A percentile compares a stretch with the other conserved stretches of the same genome.
Conservation (phyloP, 176 grass and related monocot genomes). For the Zea mays region DNA sequence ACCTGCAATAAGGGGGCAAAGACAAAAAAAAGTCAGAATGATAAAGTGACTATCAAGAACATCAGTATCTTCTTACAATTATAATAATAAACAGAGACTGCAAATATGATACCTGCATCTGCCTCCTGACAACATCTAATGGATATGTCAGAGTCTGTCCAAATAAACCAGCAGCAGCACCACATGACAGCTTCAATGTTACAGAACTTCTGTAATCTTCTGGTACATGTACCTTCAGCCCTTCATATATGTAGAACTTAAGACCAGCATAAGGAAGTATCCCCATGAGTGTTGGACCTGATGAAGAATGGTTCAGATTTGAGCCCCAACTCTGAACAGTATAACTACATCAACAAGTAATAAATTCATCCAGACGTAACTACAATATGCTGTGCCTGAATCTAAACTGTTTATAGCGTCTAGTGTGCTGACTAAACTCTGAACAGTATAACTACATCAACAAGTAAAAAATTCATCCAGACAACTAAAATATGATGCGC, state of each 20-base stretch:
- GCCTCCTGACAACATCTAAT: conserved; percentile 94
- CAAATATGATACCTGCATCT: conserved; percentile 73
- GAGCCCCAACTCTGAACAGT: conserved; percentile 2
- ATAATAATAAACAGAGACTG: not conserved
- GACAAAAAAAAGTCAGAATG: conserved; percentile 12
- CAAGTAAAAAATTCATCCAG: not conserved
- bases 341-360: too few species aligned
- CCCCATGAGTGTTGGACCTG: conserved; percentile 81
- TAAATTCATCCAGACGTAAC: not conserved
- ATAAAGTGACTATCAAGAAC: not conserved
- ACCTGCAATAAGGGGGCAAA: conserved; percentile 30
- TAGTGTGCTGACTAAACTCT: not conserved
- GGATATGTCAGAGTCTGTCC: conserved; percentile 96
- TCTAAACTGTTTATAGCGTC: not conserved
- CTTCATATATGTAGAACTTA: conserved; percentile 99
- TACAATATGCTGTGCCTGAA: not conserved
- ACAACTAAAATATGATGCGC: not conserved
- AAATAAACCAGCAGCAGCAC: conserved; percentile 95
- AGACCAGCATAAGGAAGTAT: conserved; percentile 99
- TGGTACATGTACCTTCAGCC: conserved; percentile 76
- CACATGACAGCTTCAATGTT: conserved; percentile 71
- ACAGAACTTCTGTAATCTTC: conserved; percentile 88
- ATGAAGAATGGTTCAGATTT: conserved; percentile 34
- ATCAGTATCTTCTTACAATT: not conserved
- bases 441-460: conserved; percentile 6